Percentiles rank a stretch among this genome's conserved stretches.
Evolutionary conservation across 176 grass and related monocot genomes (phyloP).

Genomic region (Otatea glauca): DNA sequence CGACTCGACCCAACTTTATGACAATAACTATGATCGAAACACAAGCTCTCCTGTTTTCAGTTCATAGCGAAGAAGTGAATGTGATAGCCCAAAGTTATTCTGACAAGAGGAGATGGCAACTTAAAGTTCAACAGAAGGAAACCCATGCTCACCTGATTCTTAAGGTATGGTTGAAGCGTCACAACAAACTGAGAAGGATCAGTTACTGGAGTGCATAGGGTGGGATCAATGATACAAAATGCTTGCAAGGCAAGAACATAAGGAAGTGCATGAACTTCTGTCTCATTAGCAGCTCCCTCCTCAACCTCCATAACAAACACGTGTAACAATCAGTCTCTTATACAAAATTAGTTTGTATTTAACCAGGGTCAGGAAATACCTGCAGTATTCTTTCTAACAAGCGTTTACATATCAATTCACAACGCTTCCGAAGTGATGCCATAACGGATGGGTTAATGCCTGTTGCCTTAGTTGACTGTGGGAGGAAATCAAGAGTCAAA

Average conservation of each 20-base stretch:
- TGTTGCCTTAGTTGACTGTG: constrained; percentile 88
- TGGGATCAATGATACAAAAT: constrained; percentile 95
- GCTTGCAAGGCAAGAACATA: constrained; percentile 96
- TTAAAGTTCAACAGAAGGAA: constrained; percentile 35
- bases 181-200: constrained; percentile 98
- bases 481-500: constrained; percentile 92
- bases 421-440: constrained; percentile 79
- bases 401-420: constrained; percentile 88
- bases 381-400: constrained; percentile 98
- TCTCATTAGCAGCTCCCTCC: constrained; percentile 76
- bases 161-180: constrained; percentile 98
- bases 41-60: not conserved
- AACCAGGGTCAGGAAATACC: constrained; percentile 54
- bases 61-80: constrained; percentile 3
- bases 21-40: not conserved
- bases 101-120: constrained; percentile 27
- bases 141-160: constrained; percentile 72
- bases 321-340: constrained; percentile 36
- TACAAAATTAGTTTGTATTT: constrained; percentile 33
- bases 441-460: constrained; percentile 66
- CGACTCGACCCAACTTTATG: no score
- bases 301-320: constrained; percentile 71
- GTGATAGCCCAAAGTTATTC: constrained; percentile 36
- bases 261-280: constrained; percentile 75
- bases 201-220: constrained; percentile 86